phyloP scores from a whole-genome alignment of 768 basidiomycete genomes.

The Leccinum subtestaceum region DNA sequence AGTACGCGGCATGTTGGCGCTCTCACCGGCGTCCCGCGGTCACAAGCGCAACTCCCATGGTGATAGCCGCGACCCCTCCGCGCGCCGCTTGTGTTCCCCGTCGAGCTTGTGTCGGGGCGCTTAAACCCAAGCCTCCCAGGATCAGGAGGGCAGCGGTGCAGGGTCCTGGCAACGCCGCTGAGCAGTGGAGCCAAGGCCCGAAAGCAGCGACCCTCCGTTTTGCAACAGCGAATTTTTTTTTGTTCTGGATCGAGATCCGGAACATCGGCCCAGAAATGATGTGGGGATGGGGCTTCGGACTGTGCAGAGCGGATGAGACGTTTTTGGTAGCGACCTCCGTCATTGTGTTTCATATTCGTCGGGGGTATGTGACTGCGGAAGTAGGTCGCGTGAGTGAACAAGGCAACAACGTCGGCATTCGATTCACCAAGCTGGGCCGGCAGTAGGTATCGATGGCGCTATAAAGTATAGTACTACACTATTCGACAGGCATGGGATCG shows the following conservation, averaged over 20 bases:
- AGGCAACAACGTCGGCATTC: conserved; percentile 25
- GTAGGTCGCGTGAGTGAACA: neutral
- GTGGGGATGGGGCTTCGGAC: conserved; percentile 23
- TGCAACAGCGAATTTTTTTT: conserved; percentile 23
- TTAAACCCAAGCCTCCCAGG: conserved; percentile 8
- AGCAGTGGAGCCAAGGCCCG: conserved; percentile 16
- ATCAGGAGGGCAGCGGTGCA: conserved; percentile 16
- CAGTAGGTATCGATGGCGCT: conserved; percentile 30
- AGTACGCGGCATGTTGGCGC: neutral
- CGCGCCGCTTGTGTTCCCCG: conserved; percentile 16
- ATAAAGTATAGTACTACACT: conserved; percentile 28
- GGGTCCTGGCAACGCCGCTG: conserved; percentile 31
- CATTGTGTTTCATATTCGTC: conserved; percentile 1
- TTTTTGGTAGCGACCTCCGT: conserved; percentile 6
- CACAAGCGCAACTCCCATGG: conserved; percentile 1
- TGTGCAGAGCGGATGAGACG: conserved; percentile 7
- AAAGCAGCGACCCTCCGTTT: conserved; percentile 31
- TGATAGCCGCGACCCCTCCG: conserved; percentile 25
- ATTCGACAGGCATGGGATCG: conserved; percentile 24
- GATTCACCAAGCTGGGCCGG: conserved; percentile 18
- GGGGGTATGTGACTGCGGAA: neutral
- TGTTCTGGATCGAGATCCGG: conserved; percentile 29
- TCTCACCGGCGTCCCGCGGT: neutral
- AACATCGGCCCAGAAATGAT: conserved; percentile 24
- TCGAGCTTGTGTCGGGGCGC: conserved; percentile 10